A percentile compares a stretch with the other conserved stretches of the same genome.
These are phyloP conservation scores for Pleoardoris graminearum DNA, from an alignment of 2,329 filamentous ascomycete genomes.

Conservation along the genomic window DNA sequence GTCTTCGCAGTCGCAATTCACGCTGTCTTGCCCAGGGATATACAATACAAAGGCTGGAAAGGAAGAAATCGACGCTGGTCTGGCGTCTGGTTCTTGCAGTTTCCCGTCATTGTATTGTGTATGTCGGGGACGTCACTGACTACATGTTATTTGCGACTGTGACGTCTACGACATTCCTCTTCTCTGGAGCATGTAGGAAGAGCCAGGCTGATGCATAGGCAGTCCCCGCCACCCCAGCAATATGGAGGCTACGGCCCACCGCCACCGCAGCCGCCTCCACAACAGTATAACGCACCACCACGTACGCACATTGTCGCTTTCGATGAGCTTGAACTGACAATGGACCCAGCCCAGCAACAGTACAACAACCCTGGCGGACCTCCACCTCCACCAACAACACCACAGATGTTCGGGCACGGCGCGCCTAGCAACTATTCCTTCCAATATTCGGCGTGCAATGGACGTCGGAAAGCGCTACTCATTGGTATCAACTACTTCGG, in stretches of 20 bases:
- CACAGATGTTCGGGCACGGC: slow-evolving; percentile 63
- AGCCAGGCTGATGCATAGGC: slow-evolving; percentile 23
- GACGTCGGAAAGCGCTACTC: slow-evolving; percentile 82
- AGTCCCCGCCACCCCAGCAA: slow-evolving; percentile 40
- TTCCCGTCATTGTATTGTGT: too few species aligned
- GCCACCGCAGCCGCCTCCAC: slow-evolving; percentile 21
- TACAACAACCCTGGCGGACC: slow-evolving; percentile 51
- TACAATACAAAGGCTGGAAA: too few species aligned
- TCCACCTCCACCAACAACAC: slow-evolving; percentile 65
- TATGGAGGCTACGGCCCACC: slow-evolving; percentile 31
- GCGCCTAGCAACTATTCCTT: slow-evolving; percentile 81
- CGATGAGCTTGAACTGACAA: slow-evolving; percentile 29
- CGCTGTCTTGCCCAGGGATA: too few species aligned
- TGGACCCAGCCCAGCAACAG: slow-evolving; percentile 31
- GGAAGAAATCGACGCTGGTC: too few species aligned
- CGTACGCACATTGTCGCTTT: slow-evolving; percentile 12
- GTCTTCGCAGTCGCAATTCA: too few species aligned
- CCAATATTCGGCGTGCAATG: slow-evolving; percentile 90
- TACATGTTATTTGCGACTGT: too few species aligned
- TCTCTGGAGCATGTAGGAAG: too few species aligned
- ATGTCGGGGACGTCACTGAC: too few species aligned
- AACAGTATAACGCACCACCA: slow-evolving; percentile 22
- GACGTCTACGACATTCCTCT: too few species aligned
- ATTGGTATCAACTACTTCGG: slow-evolving; percentile 98
- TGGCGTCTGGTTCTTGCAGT: too few species aligned